Evolutionary conservation across 2,329 filamentous ascomycete genomes (phyloP).

Genomic region (Penicillium sp.): DNA sequence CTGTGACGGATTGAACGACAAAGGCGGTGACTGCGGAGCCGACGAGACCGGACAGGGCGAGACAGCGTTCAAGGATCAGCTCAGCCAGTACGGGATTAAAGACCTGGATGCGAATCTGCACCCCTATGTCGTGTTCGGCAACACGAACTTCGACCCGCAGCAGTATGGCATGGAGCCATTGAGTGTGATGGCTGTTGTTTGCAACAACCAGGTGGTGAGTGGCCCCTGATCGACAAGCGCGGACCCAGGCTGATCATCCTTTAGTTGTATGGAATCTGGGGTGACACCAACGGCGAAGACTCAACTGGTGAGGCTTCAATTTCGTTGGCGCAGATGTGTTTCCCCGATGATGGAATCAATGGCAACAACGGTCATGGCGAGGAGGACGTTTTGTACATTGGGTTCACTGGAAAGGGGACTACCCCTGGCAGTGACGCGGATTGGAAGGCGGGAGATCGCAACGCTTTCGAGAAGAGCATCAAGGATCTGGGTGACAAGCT

Average conservation of each 20-base stretch:
- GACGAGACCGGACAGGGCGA: conserved; percentile 43
- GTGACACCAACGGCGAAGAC: conserved; percentile 61
- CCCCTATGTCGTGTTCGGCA: conserved; percentile 58
- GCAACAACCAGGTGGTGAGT: conserved; percentile 50
- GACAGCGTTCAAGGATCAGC: conserved; percentile 51
- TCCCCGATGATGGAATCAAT: conserved; percentile 52
- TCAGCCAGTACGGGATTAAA: conserved; percentile 43
- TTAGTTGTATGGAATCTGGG: conserved; percentile 62
- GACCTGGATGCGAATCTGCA: conserved; percentile 57
- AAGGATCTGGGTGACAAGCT: conserved; percentile 54
- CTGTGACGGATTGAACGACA: conserved; percentile 56
- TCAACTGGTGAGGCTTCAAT: conserved; percentile 61
- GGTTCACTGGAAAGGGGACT: conserved; percentile 59
- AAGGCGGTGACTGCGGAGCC: conserved; percentile 49
- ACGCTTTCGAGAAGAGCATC: conserved; percentile 51
- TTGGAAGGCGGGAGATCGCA: conserved; percentile 51
- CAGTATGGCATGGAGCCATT: conserved; percentile 52
- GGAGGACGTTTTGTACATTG: conserved; percentile 64
- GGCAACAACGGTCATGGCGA: conserved; percentile 59
- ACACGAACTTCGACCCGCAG: conserved; percentile 48
- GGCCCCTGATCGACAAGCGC: neutral
- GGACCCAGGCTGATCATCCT: neutral
- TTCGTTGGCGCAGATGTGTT: conserved; percentile 61
- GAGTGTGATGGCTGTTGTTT: conserved; percentile 59
- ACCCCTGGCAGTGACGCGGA: conserved; percentile 59